phyloP scores from a whole-genome alignment of 116 monocot genomes.

The Cymodocea nodosa region DNA sequence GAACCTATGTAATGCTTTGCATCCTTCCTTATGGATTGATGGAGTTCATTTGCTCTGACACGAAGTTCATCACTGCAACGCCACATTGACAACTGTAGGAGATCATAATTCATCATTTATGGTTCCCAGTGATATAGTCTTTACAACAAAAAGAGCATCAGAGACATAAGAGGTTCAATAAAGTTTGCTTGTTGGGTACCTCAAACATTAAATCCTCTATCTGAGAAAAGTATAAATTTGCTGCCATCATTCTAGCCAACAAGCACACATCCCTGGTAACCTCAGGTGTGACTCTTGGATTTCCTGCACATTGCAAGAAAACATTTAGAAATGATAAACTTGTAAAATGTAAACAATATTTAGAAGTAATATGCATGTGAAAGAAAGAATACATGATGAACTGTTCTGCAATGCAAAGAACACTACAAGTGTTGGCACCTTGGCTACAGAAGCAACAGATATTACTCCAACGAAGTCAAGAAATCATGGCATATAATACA shows the following conservation, averaged over 20 bases:
- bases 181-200: constrained; percentile 22
- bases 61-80: constrained; percentile 88
- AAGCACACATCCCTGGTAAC: constrained; percentile 96
- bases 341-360: no score
- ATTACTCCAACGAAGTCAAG: no score
- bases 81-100: constrained; percentile 90
- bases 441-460: no score
- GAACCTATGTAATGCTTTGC: constrained; percentile 96
- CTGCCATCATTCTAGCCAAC: constrained; percentile 93
- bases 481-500: no score
- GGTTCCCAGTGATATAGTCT: background rate
- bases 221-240: constrained; percentile 84
- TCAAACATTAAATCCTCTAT: constrained; percentile 98
- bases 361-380: no score
- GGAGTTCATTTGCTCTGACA: constrained; percentile 42
- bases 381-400: no score
- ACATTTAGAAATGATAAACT: no score
- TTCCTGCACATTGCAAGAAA: constrained; percentile 20
- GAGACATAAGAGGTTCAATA: constrained; percentile 24
- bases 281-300: constrained; percentile 95
- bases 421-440: no score
- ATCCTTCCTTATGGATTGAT: constrained; percentile 57
- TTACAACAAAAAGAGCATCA: constrained; percentile 36
- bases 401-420: no score
- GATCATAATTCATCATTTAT: background rate